These are phyloP conservation scores for Tylopilus intermedius DNA, from an alignment of 768 basidiomycete species.

Conservation along the genomic window DNA sequence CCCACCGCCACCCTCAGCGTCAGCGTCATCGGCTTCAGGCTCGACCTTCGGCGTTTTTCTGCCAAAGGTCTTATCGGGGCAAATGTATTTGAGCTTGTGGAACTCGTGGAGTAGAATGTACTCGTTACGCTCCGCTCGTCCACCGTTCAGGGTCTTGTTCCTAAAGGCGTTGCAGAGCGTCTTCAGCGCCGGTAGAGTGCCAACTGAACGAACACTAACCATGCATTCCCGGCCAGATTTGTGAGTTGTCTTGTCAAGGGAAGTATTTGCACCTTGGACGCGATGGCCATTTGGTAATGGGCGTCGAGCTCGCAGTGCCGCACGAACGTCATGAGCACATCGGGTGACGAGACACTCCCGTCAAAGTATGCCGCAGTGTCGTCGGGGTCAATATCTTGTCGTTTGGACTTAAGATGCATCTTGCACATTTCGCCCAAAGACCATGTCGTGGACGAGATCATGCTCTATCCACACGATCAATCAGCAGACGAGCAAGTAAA, in stretches of 20 bases:
- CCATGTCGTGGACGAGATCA: conserved; percentile 98
- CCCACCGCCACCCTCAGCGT: conserved; percentile 37
- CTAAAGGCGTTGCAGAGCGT: conserved; percentile 35
- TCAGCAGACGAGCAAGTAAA: not conserved
- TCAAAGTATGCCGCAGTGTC: conserved; percentile 92
- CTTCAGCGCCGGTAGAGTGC: not conserved
- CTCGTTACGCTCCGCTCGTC: conserved; percentile 97
- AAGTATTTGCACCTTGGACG: conserved; percentile 87
- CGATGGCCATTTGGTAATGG: conserved; percentile 96
- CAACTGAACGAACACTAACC: conserved; percentile 46
- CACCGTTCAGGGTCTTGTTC: conserved; percentile 96
- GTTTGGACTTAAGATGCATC: conserved; percentile 77
- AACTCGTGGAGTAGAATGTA: conserved; percentile 99
- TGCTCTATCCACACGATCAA: conserved; percentile 49
- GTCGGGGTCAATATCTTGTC: conserved; percentile 94
- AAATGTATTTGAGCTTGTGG: conserved; percentile 91
- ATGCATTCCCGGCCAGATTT: conserved; percentile 93
- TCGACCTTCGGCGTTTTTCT: conserved; percentile 60
- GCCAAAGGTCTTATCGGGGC: conserved; percentile 89
- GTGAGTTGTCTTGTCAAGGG: conserved; percentile 92
- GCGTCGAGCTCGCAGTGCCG: conserved; percentile 94
- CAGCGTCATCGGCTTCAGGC: conserved; percentile 50
- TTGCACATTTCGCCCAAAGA: conserved; percentile 95
- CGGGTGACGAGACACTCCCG: conserved; percentile 68
- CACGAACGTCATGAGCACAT: conserved; percentile 79